Conservation (phyloP, 257 asterid species). For the Penstemon newberryi region DNA sequence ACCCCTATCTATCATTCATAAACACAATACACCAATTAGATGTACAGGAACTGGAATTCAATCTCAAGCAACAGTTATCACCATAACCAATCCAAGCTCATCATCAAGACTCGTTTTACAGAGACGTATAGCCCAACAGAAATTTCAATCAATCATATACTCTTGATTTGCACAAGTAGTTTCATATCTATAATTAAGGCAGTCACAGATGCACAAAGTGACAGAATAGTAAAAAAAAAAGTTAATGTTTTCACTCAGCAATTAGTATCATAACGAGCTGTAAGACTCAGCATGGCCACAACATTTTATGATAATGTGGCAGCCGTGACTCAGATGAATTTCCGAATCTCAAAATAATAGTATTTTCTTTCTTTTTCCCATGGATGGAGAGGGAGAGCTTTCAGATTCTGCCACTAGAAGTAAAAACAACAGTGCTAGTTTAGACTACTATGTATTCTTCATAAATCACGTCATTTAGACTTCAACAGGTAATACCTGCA, state of each 20-base stretch:
- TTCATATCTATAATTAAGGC: constrained; percentile 2
- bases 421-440: background rate
- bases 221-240: background rate
- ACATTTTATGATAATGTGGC: constrained; percentile 1
- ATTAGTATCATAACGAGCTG: constrained; percentile 19
- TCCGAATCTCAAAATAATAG: background rate
- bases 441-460: background rate
- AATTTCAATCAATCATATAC: background rate
- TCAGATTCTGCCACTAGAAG: background rate
- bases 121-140: background rate
- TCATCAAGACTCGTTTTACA: background rate
- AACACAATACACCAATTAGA: background rate
- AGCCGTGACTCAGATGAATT: constrained; percentile 7
- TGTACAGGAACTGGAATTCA: background rate
- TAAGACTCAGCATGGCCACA: constrained; percentile 9
- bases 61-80: background rate
- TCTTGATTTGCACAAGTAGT: background rate
- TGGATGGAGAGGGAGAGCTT: background rate
- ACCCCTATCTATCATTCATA: constrained; percentile 9
- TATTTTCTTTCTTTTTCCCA: background rate
- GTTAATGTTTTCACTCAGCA: background rate
- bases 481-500: constrained; percentile 16
- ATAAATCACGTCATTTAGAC: background rate
- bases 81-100: constrained; percentile 3
- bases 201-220: background rate